Conservation (phyloP, 179 eudicot species). For the Spinacia oleracea region DNA sequence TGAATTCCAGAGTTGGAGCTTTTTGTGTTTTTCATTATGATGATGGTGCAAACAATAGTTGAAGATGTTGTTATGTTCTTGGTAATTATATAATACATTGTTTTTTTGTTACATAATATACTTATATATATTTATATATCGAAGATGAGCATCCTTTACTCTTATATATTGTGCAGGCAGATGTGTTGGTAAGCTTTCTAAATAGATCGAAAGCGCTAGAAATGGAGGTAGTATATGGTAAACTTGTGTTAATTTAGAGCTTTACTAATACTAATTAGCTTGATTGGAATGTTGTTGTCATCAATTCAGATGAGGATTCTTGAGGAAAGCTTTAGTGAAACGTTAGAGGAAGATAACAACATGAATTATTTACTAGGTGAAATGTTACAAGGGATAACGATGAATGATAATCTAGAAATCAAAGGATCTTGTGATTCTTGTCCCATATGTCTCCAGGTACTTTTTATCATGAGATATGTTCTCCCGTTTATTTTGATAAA, state of each 20-base stretch:
- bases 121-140: too few species aligned
- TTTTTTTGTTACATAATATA: too few species aligned
- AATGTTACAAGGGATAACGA: neutral
- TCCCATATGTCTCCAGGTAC: slow-evolving; percentile 5
- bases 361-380: neutral
- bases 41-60: slow-evolving; percentile 1
- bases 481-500: too few species aligned
- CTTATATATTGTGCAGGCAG: neutral
- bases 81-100: too few species aligned
- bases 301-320: neutral
- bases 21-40: too few species aligned
- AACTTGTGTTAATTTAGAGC: too few species aligned
- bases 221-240: neutral
- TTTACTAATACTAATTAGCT: too few species aligned
- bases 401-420: neutral
- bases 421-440: neutral
- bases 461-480: too few species aligned
- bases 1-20: too few species aligned
- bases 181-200: neutral
- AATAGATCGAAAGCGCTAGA: neutral
- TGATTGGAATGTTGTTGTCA: neutral
- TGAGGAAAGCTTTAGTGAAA: neutral
- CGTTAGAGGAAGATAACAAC: neutral
- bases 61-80: neutral
- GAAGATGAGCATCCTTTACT: neutral